Base-by-base conservation (phyloP, 2,329 filamentous ascomycete species). In the Phaeosphaeria sp. region DNA sequence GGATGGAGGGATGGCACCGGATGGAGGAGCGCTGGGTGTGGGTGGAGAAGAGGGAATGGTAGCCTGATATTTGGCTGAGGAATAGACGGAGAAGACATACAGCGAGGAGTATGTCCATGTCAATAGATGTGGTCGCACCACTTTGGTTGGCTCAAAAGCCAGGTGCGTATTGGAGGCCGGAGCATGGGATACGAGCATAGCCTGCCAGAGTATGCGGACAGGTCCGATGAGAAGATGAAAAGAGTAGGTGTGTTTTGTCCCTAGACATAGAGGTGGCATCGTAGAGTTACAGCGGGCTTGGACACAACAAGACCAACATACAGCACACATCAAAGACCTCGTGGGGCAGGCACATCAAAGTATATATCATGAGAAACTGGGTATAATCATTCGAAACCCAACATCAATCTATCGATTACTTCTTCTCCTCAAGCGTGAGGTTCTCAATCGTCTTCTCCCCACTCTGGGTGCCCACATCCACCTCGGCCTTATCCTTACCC, bases 391-490 rank as follows among this genome's bases (percentile, higher is more conserved):
- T 9, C n/a, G 8, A 13, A 4, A 6, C 17, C 22, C 21, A 24
- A 24, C 21, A 46, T 22, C 20, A 7, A 46, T 25, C 21, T 21
- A 25, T 6, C 22, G 8, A 17, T 18, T 67, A 68, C 40, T 66
- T 62, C 59, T 74, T 69, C 46, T 74, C 70, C 49, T 71, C 69
- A 21, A 77, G 51, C n/a, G 61, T 68, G 59, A 77, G 53, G 15
- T 69, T 66, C 60, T 73, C 66, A 52, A 78, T 66, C 48, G 72
- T 71, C 58, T 74, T 67, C 39, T 64, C 71, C 1, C 74, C 73
- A 15, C 67, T 64, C 57, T 76, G 73, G 51, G 69, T 76, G 2
- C 79, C 80, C 13, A 82, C 73, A 63, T 75, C 79, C 9, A 79
- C 77, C 51, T 74, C 71, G 2, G 74, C 74, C 61, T 80, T 79